Base-by-base conservation (phyloP, 371 early-diverging fungal species). In the Apophysomyces trapeziformis region DNA sequence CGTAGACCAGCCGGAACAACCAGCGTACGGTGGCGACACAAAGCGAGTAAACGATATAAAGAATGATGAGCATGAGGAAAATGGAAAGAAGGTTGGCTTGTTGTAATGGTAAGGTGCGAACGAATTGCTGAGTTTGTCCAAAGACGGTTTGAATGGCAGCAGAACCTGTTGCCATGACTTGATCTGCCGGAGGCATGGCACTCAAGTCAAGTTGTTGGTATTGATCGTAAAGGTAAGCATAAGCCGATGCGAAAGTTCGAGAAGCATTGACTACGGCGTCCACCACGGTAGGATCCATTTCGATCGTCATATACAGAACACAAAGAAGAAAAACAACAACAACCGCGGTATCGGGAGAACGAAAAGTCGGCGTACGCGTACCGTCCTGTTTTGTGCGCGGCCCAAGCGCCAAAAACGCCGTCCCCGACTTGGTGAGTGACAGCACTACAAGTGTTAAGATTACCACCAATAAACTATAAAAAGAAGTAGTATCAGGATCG, bases 61-160 rank as follows among this genome's bases (percentile, higher is more conserved):
- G 32, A 18, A 71, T 68, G n/a, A 77, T 37, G 13, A 77, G 66
- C 9, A 69, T 68, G 2, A 77, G 14, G 1, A 73, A 57, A 26
- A 76, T 65, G 3, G 81, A 68, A 1, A 80, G 59, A 46, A 77
- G 66, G 13, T 77, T 76, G 41, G 76, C 63, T 66, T 77, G 78
- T 13, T 50, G 54, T 7, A 50, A 9, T 1, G 54, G 54, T 21
- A 50, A 21, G 11, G 54, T 7, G 21, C 9, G 54, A 21, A 21
- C 9, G 21, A 50, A 21, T 21, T 50, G 54, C 5, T 50, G 21
- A 0, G 21, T n/a, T 21, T 50, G 54, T 21, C 21, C 21, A n/a
- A n/a, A 50, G 18, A 50, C 18, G 21, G 54, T 50, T 50, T 50
- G 54, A 21, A 50, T 9, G 21, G 21, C 21, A 21, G 21, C 54